Evolutionary conservation across 768 basidiomycete genomes (phyloP), one percentile per base, ranked within the genome.

Genomic region (Podaxis sp.): DNA sequence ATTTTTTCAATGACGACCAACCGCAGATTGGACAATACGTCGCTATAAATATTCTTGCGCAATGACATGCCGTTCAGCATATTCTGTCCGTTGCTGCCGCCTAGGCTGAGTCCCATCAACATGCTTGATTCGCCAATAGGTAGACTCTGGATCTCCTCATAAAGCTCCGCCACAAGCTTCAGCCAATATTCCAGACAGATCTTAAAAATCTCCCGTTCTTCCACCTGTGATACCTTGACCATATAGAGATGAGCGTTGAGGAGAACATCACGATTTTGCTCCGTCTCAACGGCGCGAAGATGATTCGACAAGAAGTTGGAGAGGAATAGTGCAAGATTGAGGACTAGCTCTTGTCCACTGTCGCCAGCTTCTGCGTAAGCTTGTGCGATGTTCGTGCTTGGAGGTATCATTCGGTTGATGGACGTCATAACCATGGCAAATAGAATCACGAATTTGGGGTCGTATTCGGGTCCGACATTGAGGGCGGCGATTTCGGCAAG

Each of bases 391-490:
- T 98, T 94, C 51, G 96, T 98, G 64, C 85, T 90, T 9, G 94
- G 95, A 36, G 94, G 96, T 27, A 98, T 89, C 94, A 98, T 98
- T 62, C 93, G 89, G 76, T 98, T 98, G 67, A 97, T 77, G 46
- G 94, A 91, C 3, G 95, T 96, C 95, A 98, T 96, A 73, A 97
- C 96, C 87, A 96, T 95, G 57, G 93, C 92, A 80, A 98, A 98
- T 37, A 99, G 80, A 66, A 95, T 94, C 64, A 95, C 94, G 74
- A 98, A 99, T 83, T 99, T 98, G 27, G 89, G 88, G 74, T 99
- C 96, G 75, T 98, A 99, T 80, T 98, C 96, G 13, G 95, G 89
- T 17, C 94, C 94, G 57, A 98, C 94, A 71, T 90, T 93, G 46
- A 99, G 85, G 3, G 89, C 92, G 3, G 94, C 97, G 66, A 99